Evolutionary conservation across 768 basidiomycete species (phyloP).

Genomic region (Boletus rubropictus): DNA sequence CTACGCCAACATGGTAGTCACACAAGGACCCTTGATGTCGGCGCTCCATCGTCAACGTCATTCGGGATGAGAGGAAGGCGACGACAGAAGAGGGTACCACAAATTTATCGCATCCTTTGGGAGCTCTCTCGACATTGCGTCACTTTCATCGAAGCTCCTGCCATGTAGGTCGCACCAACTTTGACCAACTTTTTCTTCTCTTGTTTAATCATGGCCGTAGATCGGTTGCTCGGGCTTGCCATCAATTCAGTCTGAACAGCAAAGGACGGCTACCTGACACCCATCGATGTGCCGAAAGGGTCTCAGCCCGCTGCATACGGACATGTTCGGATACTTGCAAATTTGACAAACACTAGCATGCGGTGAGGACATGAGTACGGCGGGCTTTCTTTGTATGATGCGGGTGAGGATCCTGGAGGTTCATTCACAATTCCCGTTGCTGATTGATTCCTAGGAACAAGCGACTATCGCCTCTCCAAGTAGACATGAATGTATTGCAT

Average conservation of each 20-base stretch:
- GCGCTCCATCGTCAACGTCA: no score
- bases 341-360: constrained; percentile 30
- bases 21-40: no score
- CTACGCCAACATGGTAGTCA: no score
- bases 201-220: constrained; percentile 10
- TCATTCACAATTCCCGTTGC: not conserved
- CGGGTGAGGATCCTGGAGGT: constrained; percentile 16
- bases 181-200: not conserved
- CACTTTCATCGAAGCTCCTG: constrained; percentile 23
- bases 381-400: constrained; percentile 8
- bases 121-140: constrained; percentile 8
- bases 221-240: constrained; percentile 32
- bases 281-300: constrained; percentile 20
- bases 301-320: constrained; percentile 31
- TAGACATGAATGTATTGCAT: constrained; percentile 21
- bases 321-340: constrained; percentile 31
- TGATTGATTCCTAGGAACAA: constrained; percentile 18
- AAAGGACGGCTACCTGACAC: constrained; percentile 2
- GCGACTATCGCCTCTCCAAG: constrained; percentile 17
- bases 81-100: constrained; percentile 12
- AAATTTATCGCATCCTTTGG: constrained; percentile 18
- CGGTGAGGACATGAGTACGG: constrained; percentile 27
- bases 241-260: constrained; percentile 17
- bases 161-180: no score
- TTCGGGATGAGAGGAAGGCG: no score